Evolutionary conservation across 2,329 filamentous ascomycete genomes (phyloP).

Genomic region (Talaromyces sp.): DNA sequence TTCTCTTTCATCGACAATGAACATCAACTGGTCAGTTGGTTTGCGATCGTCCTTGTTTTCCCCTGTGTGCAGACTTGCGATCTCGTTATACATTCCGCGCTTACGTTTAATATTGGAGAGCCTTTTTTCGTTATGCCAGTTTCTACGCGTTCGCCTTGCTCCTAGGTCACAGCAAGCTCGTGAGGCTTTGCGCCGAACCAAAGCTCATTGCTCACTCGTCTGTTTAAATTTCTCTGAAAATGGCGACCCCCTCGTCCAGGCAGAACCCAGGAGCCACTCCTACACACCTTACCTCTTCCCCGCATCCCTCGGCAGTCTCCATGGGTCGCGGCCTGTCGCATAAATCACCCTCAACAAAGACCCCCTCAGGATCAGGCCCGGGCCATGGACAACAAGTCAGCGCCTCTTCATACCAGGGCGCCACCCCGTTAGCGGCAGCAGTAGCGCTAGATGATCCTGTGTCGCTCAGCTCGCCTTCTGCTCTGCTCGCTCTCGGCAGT

Average conservation of each 20-base stretch:
- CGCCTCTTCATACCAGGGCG: conserved; percentile 36
- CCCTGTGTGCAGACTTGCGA: neutral
- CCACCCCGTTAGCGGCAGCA: conserved; percentile 36
- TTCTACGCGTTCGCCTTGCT: neutral
- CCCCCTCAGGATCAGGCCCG: conserved; percentile 35
- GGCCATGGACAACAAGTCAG: conserved; percentile 29
- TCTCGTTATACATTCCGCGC: neutral
- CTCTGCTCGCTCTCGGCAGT: conserved; percentile 39
- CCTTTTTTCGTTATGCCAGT: neutral
- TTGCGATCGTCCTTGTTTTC: neutral
- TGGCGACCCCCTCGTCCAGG: conserved; percentile 43
- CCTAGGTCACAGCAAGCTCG: neutral
- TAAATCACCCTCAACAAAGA: conserved; percentile 42
- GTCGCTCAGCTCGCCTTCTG: conserved; percentile 41
- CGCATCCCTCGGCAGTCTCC: conserved; percentile 35
- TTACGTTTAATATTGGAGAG: neutral
- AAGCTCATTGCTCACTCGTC: neutral
- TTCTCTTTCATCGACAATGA: neutral
- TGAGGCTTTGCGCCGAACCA: neutral
- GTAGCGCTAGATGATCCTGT: conserved; percentile 36
- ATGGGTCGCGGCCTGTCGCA: conserved; percentile 37
- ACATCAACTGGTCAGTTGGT: neutral
- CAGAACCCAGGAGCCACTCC: conserved; percentile 37
- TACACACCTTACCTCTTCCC: conserved; percentile 39
- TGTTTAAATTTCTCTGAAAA: conserved; percentile 13